Percentiles rank a stretch among this genome's conserved stretches.
These are phyloP conservation scores for Gautieria morchelliformis DNA, from an alignment of 768 basidiomycete species.

Conservation along the genomic window DNA sequence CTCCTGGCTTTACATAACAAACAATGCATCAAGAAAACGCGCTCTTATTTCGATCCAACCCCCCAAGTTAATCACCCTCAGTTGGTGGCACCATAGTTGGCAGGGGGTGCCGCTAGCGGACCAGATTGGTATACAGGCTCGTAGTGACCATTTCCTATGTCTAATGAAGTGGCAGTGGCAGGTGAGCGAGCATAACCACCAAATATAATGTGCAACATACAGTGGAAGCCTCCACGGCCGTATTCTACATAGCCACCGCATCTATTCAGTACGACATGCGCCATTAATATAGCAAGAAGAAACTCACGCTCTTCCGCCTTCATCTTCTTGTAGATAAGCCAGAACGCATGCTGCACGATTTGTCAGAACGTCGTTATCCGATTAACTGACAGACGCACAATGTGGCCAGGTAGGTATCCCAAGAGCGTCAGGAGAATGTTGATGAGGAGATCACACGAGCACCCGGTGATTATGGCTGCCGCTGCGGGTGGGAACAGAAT, in stretches of 20 bases:
- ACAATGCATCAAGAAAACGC: no score
- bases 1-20: no score
- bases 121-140: constrained; percentile 16
- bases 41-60: no score
- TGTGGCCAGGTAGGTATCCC: constrained; percentile 64
- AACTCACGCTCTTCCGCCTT: constrained; percentile 59
- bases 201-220: constrained; percentile 31
- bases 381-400: no score
- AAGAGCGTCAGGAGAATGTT: constrained; percentile 71
- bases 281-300: no score
- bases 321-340: constrained; percentile 87
- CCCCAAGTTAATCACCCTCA: not conserved
- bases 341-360: constrained; percentile 60
- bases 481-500: constrained; percentile 80
- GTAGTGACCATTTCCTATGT: constrained; percentile 30
- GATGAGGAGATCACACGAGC: constrained; percentile 79
- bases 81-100: constrained; percentile 26
- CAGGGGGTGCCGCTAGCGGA: constrained; percentile 13
- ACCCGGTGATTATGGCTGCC: constrained; percentile 68
- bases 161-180: constrained; percentile 15
- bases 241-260: constrained; percentile 27
- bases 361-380: not conserved
- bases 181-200: not conserved
- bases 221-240: constrained; percentile 65
- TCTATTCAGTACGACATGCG: not conserved